Base-by-base conservation (phyloP, 129 eudicot species). In the Logfia minima region DNA sequence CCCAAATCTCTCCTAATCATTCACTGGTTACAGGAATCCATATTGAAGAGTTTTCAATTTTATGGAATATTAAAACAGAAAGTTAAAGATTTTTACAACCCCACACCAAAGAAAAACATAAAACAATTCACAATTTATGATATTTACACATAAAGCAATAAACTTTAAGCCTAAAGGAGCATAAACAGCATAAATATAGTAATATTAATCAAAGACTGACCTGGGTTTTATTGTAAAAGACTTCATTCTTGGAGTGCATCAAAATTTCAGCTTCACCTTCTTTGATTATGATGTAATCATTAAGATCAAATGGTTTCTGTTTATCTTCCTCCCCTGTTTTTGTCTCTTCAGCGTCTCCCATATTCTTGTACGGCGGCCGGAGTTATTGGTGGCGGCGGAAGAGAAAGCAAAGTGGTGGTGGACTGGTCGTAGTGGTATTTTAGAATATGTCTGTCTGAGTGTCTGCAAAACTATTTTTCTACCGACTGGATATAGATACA, bases 261-360 rank as follows among this genome's bases (percentile, higher is more conserved):
- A 94, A 80, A 87, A 94, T 94, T 92, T 94, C 98, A 66, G 98
- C 97, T 74, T 94, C 98, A 14, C 98, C 98, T 66, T 94, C 98
- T 84, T 87, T 94, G 74, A 94, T 89, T 64, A 94, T 60, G 32
- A 79, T 81, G 72, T 75, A 91, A 78, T 94, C 97, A 83, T 83
- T 84, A 75, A 89, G 70, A 86, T 91, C 89, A 82, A 85, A 83
- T 0, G 92, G 35, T 52, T 74, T 69, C 21, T 35, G 77, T 77
- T 56, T 83, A 82, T 81, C 82, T n/a, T 77, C 78, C 8, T 83
- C 89, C 76, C 77, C 85, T 59, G 85, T 74, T 71, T 74, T 71
- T 29, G 81, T 72, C 41, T 81, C 86, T 43, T 48, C 64, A 1
- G 22, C 45, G 48, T 84, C 82, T 60, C 58, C 80, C 83, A 80